Base-by-base conservation (phyloP, 352 stramenopile species). In the Chrysophaeum taylorii region DNA sequence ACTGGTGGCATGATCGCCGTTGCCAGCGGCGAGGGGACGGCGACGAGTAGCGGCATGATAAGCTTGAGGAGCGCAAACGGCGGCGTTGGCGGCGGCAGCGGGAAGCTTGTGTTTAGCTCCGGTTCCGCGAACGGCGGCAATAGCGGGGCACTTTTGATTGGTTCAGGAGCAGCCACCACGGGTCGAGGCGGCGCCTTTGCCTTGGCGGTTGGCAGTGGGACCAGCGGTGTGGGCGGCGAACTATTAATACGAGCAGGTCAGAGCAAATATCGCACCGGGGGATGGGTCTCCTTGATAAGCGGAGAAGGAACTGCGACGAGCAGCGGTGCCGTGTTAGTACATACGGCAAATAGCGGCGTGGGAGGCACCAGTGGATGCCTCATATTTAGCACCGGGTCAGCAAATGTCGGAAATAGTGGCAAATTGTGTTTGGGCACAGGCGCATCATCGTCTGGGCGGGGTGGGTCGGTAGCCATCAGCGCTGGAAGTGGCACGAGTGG, bases 171-270 rank as follows among this genome's bases (percentile, higher is more conserved):
- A 29, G 83, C 86, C 12, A 73, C 63, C 16, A 81, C 75, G 37
- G 84, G 85, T 4, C 78, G 79, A 37, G 86, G 84, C n/a, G 87
- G 87, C 35, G 83, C 80, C 52, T 81, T 93, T 45, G 76, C 79
- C 71, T 66, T 88, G 23, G 63, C 57, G 14, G 41, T 48, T 48
- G 41, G 41, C 14, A 48, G 41, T 21, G 41, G 41, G 14, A 48
- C 41, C 14, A 69, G 64, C 31, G 71, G 70, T 1, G 79, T 80
- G 54, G 81, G 80, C 36, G 84, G 85, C 60, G 84, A 83, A 25
- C 18, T 53, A n/a, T 36, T 21, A 21, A 21, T 48, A 21, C 14
- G 14, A 21, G 14, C 41, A 21, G 41, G 41, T 21, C 41, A 21
- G 14, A 48, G 41, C 41, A 48, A 14, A 21, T 14, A 21, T 14